Evolutionary conservation across 495 filamentous ascomycete genomes (phyloP), one percentile per base, ranked within the genome.

Genomic region (Aspergillus taichungensis): DNA sequence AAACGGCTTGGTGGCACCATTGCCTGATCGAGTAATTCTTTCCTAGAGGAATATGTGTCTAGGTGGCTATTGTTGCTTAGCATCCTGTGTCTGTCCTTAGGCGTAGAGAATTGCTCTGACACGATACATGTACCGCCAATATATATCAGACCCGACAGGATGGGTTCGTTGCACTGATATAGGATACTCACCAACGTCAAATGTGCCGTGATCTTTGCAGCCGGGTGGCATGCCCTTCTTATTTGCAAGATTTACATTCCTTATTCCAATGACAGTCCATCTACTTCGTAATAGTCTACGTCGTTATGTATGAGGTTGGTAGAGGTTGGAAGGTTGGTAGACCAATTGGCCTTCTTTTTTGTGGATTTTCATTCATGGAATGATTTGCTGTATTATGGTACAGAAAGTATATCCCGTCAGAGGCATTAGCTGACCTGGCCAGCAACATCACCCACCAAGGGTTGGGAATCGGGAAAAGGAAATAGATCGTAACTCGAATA

Each of bases 331-430:
- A n/a, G n/a, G 9, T 42, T 40, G 29, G 43, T 50, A 55, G 55
- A 53, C 53, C 57, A 49, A 48, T 35, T 11, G 49, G 51, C 49
- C 51, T 43, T 53, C 43, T 50, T 63, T 60, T 58, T 50, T 55
- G 53, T 53, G 53, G 35, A 47, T 55, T 51, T 46, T 40, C 28
- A 42, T 46, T 51, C 48, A 14, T 13, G n/a, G 35, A 32, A 30
- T 24, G 30, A 45, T 40, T n/a, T 45, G 37, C 14, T 43, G 28
- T 12, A 41, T 8, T 46, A 51, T 51, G 43, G 37, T 51, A 51
- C 49, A 51, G 38, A 40, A 45, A 34, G 13, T 32, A 32, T 6
- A 8, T 32, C 29, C 12, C 38, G 14, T 24, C 18, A 27, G n/a
- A 31, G 14, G 37, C 30, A 35, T 13, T 12, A 11, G 28, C 13